phyloP scores from a whole-genome alignment of 1,139 yeast species.

The Nakaseomyces kungkrabaensis region DNA sequence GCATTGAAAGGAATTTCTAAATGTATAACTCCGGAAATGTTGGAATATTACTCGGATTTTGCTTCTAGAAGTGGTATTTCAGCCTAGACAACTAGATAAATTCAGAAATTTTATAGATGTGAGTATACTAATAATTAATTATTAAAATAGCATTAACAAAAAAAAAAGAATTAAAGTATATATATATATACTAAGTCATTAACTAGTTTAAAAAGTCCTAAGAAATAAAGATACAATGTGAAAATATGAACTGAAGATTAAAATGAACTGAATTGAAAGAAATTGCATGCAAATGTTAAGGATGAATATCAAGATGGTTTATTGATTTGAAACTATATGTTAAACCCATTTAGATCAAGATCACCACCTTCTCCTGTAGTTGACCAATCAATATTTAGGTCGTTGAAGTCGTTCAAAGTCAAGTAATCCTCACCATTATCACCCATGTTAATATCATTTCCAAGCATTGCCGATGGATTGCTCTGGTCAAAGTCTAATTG shows the following conservation, averaged over 20 bases:
- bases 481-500: constrained; percentile 2
- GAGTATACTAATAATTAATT: too few species aligned
- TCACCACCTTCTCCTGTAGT: constrained; percentile 25
- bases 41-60: constrained; percentile 62
- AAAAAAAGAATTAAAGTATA: too few species aligned
- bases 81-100: background rate
- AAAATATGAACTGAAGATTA: too few species aligned
- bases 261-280: too few species aligned
- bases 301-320: too few species aligned
- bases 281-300: too few species aligned
- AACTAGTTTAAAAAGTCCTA: too few species aligned
- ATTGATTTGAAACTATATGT: constrained; percentile 12
- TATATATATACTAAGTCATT: too few species aligned
- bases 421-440: constrained; percentile 25
- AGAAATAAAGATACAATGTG: too few species aligned
- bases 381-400: constrained; percentile 30
- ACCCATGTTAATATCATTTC: constrained; percentile 8
- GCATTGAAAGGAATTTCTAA: constrained; percentile 60
- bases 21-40: constrained; percentile 79
- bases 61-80: constrained; percentile 32
- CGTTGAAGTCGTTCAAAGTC: constrained; percentile 29
- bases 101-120: too few species aligned
- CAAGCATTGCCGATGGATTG: constrained; percentile 7
- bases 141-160: too few species aligned
- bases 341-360: constrained; percentile 24